Conservation (phyloP, 768 basidiomycete species). For the Gelatoporia subvermispora region DNA sequence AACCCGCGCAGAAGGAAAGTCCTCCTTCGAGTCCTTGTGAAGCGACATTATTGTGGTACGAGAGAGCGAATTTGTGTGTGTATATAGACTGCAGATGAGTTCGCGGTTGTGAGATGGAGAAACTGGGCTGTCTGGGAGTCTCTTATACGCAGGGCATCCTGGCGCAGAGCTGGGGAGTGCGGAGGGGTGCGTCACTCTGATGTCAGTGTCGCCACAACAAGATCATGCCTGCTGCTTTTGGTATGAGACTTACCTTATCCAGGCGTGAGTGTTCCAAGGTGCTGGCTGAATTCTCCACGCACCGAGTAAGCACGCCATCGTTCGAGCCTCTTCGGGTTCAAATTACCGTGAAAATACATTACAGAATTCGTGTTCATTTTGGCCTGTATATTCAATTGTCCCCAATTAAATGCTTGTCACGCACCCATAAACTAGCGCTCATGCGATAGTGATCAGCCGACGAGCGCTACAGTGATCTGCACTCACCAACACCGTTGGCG, state of each 20-base stretch:
- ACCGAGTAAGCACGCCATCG: no score
- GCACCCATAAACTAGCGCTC: no score
- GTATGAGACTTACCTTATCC: not conserved
- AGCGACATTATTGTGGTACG: not conserved
- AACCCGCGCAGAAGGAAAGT: not conserved
- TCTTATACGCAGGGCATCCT: not conserved
- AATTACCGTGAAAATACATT: no score
- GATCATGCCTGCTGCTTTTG: not conserved
- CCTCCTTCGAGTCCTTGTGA: no score
- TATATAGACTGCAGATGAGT: not conserved
- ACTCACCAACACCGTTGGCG: no score
- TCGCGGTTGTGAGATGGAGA: not conserved
- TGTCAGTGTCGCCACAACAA: constrained; percentile 1
- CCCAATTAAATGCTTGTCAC: no score
- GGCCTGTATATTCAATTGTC: no score
- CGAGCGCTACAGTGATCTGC: no score
- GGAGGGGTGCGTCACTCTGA: constrained; percentile 4
- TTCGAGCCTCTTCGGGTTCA: no score
- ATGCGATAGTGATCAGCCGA: no score
- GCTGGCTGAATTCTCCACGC: no score
- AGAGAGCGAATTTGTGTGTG: not conserved
- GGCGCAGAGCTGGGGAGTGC: not conserved
- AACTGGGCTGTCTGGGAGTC: not conserved
- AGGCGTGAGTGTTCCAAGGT: not conserved
- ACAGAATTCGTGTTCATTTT: no score